phyloP scores from a whole-genome alignment of 345 rosid genomes.

The Gossypium herbaceum region DNA sequence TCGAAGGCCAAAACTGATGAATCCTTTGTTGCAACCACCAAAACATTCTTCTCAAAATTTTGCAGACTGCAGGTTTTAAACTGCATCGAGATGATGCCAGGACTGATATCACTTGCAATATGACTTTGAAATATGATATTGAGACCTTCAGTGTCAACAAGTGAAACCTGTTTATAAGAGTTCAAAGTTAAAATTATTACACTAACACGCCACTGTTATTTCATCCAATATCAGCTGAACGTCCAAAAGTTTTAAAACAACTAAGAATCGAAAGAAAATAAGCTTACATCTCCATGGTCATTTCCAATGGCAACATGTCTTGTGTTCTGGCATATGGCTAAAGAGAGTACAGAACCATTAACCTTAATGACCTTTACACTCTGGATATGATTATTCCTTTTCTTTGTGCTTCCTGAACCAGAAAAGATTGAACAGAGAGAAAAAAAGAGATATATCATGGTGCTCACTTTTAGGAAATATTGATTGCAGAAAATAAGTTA shows the following conservation, averaged over 20 bases:
- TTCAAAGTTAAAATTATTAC: background rate
- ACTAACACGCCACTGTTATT: background rate
- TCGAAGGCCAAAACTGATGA: constrained; percentile 76
- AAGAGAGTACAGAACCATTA: constrained; percentile 59
- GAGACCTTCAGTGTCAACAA: constrained; percentile 60
- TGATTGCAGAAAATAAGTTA: background rate
- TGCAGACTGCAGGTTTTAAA: constrained; percentile 61
- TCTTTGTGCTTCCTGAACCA: constrained; percentile 56
- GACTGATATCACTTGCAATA: constrained; percentile 59
- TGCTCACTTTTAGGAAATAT: background rate
- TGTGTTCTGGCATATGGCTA: constrained; percentile 45
- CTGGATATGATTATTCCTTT: constrained; percentile 64
- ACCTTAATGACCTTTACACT: constrained; percentile 59
- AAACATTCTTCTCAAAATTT: constrained; percentile 73
- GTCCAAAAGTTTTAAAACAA: background rate
- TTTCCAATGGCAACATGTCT: constrained; percentile 72
- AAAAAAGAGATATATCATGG: background rate
- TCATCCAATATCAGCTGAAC: background rate
- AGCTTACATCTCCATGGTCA: constrained; percentile 83
- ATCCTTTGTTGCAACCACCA: constrained; percentile 76
- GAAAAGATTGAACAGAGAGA: background rate
- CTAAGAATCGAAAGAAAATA: background rate
- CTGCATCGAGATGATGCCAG: constrained; percentile 62
- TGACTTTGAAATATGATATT: constrained; percentile 48
- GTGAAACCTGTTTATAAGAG: constrained; percentile 48